Percentiles rank a stretch among this genome's conserved stretches.
phyloP scores from a whole-genome alignment of 345 rosid species.

The Eucalyptus polyanthemos region DNA sequence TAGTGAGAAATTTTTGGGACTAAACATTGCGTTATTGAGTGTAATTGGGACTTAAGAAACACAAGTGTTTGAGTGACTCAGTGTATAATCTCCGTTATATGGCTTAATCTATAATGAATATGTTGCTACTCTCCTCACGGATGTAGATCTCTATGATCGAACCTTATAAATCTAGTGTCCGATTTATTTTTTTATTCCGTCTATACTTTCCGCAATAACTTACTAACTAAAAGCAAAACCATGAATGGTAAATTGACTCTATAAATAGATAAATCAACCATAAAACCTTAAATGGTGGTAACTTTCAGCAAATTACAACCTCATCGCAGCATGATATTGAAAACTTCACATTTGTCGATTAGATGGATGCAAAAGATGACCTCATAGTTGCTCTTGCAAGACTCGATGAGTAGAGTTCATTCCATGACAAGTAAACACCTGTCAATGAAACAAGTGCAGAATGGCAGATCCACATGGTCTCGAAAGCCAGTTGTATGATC shows the following conservation, averaged over 20 bases:
- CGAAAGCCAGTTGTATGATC: not conserved
- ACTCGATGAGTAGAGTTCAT: not conserved
- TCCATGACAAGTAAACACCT: not conserved
- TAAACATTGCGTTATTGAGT: too few species aligned
- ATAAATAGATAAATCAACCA: not conserved
- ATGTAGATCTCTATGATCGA: too few species aligned
- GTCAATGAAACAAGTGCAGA: not conserved
- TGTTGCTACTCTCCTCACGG: fast-evolving
- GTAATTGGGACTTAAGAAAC: too few species aligned
- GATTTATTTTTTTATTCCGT: too few species aligned
- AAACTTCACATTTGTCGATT: not conserved
- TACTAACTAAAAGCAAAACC: too few species aligned
- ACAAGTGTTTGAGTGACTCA: fast-evolving
- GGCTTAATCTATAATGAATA: fast-evolving
- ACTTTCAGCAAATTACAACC: not conserved
- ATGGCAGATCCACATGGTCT: not conserved
- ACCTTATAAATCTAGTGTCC: fast-evolving
- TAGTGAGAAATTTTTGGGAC: fast-evolving
- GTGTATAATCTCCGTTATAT: too few species aligned
- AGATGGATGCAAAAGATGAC: not conserved
- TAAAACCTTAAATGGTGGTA: not conserved
- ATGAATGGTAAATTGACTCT: not conserved
- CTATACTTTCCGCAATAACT: too few species aligned
- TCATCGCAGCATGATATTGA: not conserved
- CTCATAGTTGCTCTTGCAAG: not conserved